These are phyloP conservation scores for Leucogyrophana mollusca DNA, from an alignment of 768 basidiomycete species.

Conservation along the genomic window DNA sequence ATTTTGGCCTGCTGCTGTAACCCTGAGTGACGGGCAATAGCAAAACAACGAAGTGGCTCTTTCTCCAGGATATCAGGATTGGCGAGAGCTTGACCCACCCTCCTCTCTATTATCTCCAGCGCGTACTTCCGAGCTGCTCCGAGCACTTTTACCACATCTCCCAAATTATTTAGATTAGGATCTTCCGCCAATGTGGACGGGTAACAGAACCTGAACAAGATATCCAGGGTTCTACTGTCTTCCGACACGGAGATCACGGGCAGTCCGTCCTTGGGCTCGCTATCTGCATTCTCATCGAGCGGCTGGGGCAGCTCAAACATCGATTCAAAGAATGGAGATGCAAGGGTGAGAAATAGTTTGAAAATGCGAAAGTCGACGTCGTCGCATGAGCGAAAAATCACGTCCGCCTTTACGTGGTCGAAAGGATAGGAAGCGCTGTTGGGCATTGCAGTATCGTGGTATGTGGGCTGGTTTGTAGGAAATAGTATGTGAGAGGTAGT, in stretches of 20 bases:
- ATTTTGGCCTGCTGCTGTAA: conserved; percentile 19
- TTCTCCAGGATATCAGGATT: conserved; percentile 13
- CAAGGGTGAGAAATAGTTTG: conserved; percentile 29
- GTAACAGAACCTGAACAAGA: conserved; percentile 27
- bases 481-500: no score
- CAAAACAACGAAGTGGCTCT: conserved; percentile 29
- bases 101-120: conserved; percentile 14
- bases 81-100: conserved; percentile 16
- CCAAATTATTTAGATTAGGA: conserved; percentile 12
- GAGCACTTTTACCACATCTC: conserved; percentile 9
- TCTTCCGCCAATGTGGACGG: conserved; percentile 18
- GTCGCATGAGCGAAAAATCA: conserved; percentile 26
- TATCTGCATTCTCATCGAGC: conserved; percentile 1
- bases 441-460: background rate
- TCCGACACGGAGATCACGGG: conserved; percentile 19
- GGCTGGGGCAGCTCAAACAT: conserved; percentile 32
- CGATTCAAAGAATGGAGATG: conserved; percentile 32
- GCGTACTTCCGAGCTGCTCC: conserved; percentile 15
- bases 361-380: conserved; percentile 29
- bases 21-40: conserved; percentile 24
- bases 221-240: conserved; percentile 18
- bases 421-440: conserved; percentile 17
- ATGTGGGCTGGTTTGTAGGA: no score
- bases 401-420: conserved; percentile 17
- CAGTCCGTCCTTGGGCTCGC: conserved; percentile 16